These are phyloP conservation scores for Arachnomyces sp. DNA, from an alignment of 2,329 filamentous ascomycete species.

Conservation along the genomic window DNA sequence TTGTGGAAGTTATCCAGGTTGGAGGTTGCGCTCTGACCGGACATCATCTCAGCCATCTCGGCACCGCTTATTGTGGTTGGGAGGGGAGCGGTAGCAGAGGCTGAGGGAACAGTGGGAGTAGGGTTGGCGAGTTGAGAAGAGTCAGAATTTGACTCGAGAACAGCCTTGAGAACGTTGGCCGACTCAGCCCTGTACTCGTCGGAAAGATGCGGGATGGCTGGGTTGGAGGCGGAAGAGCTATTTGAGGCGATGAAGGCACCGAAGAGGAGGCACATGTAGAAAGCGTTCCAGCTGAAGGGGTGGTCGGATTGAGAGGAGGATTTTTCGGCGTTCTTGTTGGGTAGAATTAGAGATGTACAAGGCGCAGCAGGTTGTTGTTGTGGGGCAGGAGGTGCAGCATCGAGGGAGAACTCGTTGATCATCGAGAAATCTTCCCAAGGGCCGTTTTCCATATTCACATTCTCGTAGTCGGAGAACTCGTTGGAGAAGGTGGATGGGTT, in stretches of 20 bases:
- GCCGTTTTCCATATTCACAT: conserved; percentile 66
- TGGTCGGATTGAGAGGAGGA: conserved; percentile 52
- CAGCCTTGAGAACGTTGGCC: conserved; percentile 40
- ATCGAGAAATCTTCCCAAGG: conserved; percentile 79
- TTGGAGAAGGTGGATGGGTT: conserved; percentile 53
- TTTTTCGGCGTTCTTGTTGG: conserved; percentile 28
- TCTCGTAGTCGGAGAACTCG: conserved; percentile 75
- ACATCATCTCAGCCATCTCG: conserved; percentile 33
- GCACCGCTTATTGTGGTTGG: conserved; percentile 30
- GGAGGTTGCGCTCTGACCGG: conserved; percentile 23
- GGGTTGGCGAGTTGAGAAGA: conserved; percentile 45
- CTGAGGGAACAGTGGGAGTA: conserved; percentile 16
- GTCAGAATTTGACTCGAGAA: conserved; percentile 38
- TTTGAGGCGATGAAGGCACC: conserved; percentile 94
- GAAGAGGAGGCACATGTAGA: conserved; percentile 90
- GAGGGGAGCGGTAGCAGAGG: conserved; percentile 18
- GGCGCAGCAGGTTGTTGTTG: conserved; percentile 27
- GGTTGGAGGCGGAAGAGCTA: conserved; percentile 52
- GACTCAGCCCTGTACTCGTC: conserved; percentile 42
- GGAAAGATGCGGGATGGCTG: conserved; percentile 47
- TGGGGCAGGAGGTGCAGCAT: conserved; percentile 27
- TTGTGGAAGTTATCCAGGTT: conserved; percentile 59
- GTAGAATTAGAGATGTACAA: conserved; percentile 30
- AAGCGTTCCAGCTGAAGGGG: conserved; percentile 59
- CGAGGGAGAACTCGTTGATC: conserved; percentile 53